These are phyloP conservation scores for Clitocybe nebularis DNA, from an alignment of 1,284 basidiomycete genomes.

Conservation along the genomic window DNA sequence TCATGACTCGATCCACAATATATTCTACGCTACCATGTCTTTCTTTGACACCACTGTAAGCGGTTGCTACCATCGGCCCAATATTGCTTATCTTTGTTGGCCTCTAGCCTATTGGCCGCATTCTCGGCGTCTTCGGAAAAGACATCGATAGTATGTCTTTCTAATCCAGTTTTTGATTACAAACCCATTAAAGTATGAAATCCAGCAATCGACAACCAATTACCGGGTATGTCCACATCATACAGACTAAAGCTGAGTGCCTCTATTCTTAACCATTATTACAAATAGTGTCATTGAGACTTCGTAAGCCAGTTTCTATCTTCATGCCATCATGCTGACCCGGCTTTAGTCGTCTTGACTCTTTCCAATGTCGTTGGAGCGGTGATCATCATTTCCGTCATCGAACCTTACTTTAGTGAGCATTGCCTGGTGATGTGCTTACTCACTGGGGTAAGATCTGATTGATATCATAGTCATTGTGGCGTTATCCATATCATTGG, in stretches of 20 bases:
- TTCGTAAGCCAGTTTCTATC: slow-evolving; percentile 48
- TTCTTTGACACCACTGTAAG: slow-evolving; percentile 68
- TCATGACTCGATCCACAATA: slow-evolving; percentile 46
- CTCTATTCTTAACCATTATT: too few species aligned
- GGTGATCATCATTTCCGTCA: slow-evolving; percentile 62
- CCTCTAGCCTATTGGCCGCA: slow-evolving; percentile 56
- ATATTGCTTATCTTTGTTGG: neutral
- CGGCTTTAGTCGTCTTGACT: slow-evolving; percentile 41
- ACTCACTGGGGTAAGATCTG: neutral
- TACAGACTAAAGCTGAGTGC: too few species aligned
- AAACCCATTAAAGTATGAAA: slow-evolving; percentile 5
- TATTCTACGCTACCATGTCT: slow-evolving; percentile 67
- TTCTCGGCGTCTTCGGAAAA: slow-evolving; percentile 62
- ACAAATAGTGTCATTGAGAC: slow-evolving; percentile 65
- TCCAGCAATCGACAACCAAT: slow-evolving; percentile 60
- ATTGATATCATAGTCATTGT: slow-evolving; percentile 40
- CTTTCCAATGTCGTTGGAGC: slow-evolving; percentile 53
- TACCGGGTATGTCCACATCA: slow-evolving; percentile 49
- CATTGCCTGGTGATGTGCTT: too few species aligned
- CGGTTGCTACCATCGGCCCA: neutral
- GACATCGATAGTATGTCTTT: slow-evolving; percentile 48
- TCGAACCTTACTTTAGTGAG: slow-evolving; percentile 70
- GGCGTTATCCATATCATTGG: slow-evolving; percentile 41
- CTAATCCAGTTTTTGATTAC: neutral
- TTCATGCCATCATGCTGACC: slow-evolving; percentile 3